Base-by-base conservation (phyloP, 257 asterid genomes). In the Ilex aquifolium region DNA sequence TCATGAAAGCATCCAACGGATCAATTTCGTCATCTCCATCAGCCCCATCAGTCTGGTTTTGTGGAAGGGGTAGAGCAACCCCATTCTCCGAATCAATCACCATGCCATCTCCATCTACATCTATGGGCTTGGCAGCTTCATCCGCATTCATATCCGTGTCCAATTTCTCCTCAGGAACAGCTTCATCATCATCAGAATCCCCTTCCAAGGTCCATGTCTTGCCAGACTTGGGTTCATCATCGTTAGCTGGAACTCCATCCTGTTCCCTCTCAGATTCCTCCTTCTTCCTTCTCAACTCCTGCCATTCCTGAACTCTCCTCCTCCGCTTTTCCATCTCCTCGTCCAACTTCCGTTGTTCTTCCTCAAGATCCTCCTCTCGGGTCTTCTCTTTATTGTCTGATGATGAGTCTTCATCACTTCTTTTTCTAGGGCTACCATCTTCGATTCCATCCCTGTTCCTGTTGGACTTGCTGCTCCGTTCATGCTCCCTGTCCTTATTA, bases 301-400 rank as follows among this genome's bases (percentile, higher is more conserved):
- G 97, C 97, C 96, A 90, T 78, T 90, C 97, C 73, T 88, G 96
- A 64, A 88, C 97, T 77, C 96, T 80, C 76, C 88, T 85, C 32
- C 95, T 84, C 75, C 96, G 73, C 63, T 88, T 88, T 56, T 88
- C 96, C 83, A 83, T 83, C 76, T 90, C 96, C 17, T 90, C 96
- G 11, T 85, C 97, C 79, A 90, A 72, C 70, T 81, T 80, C 74
- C 79, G 75, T 65, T 87, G 95, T 73, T 90, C 97, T 67, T 87
- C 97, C 31, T 82, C 97, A 48, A 85, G 68, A 74, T 83, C 88
- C 59, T 85, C 95, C 64, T 85, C 97, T 62, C 83, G 72, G 4
- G 76, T 76, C 70, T 70, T 82, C 71, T 80, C 83, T 57, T 80
- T 76, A 69, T 66, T 59, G 54, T 60, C 15, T 17, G 11, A 65